Conservation (phyloP, 768 basidiomycete species). For the Mycena rebaudengoi region DNA sequence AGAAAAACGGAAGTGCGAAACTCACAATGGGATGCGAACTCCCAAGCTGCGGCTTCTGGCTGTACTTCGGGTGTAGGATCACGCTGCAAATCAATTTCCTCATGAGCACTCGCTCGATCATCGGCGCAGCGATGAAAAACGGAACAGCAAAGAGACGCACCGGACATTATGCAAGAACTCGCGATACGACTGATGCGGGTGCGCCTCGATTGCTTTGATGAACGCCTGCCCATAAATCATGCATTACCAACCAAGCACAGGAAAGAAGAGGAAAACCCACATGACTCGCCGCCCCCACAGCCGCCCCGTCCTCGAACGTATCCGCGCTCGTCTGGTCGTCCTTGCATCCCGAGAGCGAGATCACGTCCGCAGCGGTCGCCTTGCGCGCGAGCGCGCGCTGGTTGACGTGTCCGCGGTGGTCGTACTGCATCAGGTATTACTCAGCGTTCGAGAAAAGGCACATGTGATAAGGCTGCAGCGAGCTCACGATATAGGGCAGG, state of each 20-base stretch:
- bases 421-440: conserved; percentile 51
- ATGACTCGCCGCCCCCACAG: conserved; percentile 84
- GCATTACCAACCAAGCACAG: neutral
- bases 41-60: conserved; percentile 77
- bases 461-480: neutral
- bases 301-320: conserved; percentile 66
- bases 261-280: conserved; percentile 50
- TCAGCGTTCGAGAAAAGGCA: neutral
- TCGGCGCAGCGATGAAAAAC: neutral
- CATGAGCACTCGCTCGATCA: too few species aligned
- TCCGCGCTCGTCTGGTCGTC: conserved; percentile 81
- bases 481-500: conserved; percentile 58
- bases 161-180: conserved; percentile 67
- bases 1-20: neutral
- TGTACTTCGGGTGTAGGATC: conserved; percentile 66
- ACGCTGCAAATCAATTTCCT: conserved; percentile 49
- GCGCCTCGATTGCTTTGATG: conserved; percentile 53
- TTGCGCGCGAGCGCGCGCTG: conserved; percentile 47
- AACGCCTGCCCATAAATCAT: conserved; percentile 59
- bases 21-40: conserved; percentile 75
- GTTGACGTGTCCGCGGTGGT: conserved; percentile 60
- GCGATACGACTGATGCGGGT: conserved; percentile 71
- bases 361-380: conserved; percentile 79
- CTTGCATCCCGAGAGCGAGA: conserved; percentile 76
- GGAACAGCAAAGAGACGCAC: conserved; percentile 36